Percentiles rank a stretch among this genome's conserved stretches.
phyloP scores from a whole-genome alignment of 2,329 filamentous ascomycete species.

The Phialophora chinensis region DNA sequence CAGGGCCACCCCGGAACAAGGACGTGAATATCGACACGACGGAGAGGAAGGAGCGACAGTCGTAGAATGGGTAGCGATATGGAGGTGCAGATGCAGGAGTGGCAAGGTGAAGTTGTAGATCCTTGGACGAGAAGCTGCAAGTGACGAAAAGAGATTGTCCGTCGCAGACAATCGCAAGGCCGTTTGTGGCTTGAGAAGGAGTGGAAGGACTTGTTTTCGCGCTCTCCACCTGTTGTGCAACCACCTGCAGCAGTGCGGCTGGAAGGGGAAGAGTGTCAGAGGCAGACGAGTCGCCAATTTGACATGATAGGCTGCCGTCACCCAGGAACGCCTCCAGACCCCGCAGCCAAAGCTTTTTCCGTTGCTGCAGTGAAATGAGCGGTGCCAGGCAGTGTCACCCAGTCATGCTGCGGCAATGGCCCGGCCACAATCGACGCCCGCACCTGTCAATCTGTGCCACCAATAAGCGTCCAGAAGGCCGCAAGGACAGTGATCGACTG shows the following conservation, averaged over 20 bases:
- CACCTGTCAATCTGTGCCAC: constrained; percentile 11
- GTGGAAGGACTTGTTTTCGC: not conserved
- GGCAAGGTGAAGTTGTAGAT: constrained; percentile 21
- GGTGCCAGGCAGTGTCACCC: not conserved
- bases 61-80: constrained; percentile 16
- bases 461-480: constrained; percentile 24
- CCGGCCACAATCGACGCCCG: not conserved
- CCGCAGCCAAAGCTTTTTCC: not conserved
- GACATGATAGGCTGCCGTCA: not conserved
- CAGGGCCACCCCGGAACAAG: constrained; percentile 2
- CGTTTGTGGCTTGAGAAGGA: not conserved
- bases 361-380: constrained; percentile 6
- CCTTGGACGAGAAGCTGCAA: constrained; percentile 18
- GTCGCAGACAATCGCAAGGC: not conserved
- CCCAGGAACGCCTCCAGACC: constrained; percentile 2
- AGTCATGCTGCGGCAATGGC: not conserved
- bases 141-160: constrained; percentile 27
- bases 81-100: constrained; percentile 9
- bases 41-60: constrained; percentile 40
- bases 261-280: constrained; percentile 17
- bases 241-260: constrained; percentile 19
- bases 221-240: not conserved
- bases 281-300: constrained; percentile 2
- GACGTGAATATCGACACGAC: constrained; percentile 27
- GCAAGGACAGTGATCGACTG: constrained; percentile 18